phyloP scores from a whole-genome alignment of 2,329 filamentous ascomycete genomes.

The Scorias spongiosa region DNA sequence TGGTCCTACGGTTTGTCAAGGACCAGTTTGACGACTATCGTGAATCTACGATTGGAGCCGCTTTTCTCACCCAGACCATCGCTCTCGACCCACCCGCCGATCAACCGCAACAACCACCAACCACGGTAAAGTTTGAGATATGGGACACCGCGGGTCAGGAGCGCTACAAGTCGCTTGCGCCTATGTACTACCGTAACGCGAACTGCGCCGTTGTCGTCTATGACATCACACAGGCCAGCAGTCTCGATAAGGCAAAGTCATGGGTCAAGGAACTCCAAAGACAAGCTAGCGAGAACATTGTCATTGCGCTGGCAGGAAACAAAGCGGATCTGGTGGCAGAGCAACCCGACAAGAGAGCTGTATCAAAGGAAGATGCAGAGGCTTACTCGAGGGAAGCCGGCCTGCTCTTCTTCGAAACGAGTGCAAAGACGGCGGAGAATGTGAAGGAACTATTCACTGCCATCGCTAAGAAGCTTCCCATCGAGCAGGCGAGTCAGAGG shows the following conservation, averaged over 20 bases:
- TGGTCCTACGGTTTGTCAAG: conserved; percentile 97
- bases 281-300: conserved; percentile 98
- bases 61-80: conserved; percentile 97
- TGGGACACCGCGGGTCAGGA: conserved; percentile 99
- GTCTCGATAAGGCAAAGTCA: conserved; percentile 94
- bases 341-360: conserved; percentile 88
- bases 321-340: conserved; percentile 93
- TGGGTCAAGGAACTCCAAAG: conserved; percentile 99
- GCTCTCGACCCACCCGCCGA: conserved; percentile 60
- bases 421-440: conserved; percentile 93
- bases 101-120: conserved; percentile 35
- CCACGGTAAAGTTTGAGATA: conserved; percentile 99
- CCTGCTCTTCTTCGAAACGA: conserved; percentile 95
- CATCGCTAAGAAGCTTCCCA: conserved; percentile 92
- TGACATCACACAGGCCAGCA: conserved; percentile 95
- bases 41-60: conserved; percentile 95
- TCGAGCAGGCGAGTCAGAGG: conserved; percentile 88
- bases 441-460: conserved; percentile 91
- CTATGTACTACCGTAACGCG: conserved; percentile 99
- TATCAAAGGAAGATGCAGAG: conserved; percentile 76
- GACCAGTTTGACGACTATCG: conserved; percentile 99
- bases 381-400: conserved; percentile 89
- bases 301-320: conserved; percentile 95
- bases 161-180: conserved; percentile 94
- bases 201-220: conserved; percentile 99